Percentiles rank a stretch among this genome's conserved stretches.
Evolutionary conservation across 306 rosid species (phyloP).

Genomic region (Ochetophila trinervis): DNA sequence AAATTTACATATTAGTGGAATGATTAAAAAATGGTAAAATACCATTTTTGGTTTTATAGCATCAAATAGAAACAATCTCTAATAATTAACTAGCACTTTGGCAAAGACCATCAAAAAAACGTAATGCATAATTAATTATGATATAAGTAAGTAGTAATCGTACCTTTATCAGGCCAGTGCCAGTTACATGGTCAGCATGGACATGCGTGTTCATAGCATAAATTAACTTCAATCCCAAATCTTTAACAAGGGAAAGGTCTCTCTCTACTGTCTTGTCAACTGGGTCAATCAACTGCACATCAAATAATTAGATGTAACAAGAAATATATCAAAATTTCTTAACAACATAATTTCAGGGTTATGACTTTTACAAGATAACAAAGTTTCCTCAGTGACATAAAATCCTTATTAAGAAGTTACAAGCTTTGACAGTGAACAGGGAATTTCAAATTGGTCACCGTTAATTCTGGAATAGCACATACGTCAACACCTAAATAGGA

Average conservation of each 20-base stretch:
- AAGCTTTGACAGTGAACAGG: too few species aligned
- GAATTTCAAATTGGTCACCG: too few species aligned
- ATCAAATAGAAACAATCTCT: background rate
- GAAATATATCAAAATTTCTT: background rate
- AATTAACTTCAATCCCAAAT: slow-evolving; percentile 68
- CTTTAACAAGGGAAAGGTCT: slow-evolving; percentile 67
- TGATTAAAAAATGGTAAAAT: slow-evolving; percentile 1
- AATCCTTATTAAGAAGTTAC: background rate
- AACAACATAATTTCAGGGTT: background rate
- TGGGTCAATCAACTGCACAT: slow-evolving; percentile 88
- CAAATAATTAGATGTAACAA: background rate
- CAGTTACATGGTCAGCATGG: slow-evolving; percentile 98
- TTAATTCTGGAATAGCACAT: too few species aligned
- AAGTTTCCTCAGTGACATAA: slow-evolving; percentile 3
- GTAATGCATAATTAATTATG: too few species aligned
- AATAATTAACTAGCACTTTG: background rate
- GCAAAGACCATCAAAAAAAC: background rate
- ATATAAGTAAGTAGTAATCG: slow-evolving; percentile 6
- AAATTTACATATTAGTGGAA: slow-evolving; percentile 20
- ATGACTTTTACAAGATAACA: too few species aligned
- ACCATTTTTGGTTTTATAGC: background rate
- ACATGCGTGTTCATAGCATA: slow-evolving; percentile 94
- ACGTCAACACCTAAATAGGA: too few species aligned
- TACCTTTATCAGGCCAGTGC: slow-evolving; percentile 87
- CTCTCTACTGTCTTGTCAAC: slow-evolving; percentile 89